These are phyloP conservation scores for Ceriops decandra DNA, from an alignment of 345 rosid species.

Conservation along the genomic window DNA sequence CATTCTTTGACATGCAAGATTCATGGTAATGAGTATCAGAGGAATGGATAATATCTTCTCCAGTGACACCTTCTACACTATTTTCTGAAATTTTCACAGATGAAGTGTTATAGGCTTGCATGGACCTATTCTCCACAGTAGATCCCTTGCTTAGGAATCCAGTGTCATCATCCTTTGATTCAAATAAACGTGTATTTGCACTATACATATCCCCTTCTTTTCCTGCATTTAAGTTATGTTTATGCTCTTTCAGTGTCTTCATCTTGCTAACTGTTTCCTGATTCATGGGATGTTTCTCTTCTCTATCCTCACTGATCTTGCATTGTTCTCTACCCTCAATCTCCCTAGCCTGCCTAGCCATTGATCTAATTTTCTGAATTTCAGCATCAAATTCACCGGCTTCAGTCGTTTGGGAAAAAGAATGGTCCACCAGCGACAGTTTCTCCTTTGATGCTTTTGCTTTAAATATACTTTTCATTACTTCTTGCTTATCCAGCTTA, in stretches of 20 bases:
- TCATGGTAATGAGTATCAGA: slow-evolving; percentile 31
- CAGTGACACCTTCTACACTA: slow-evolving; percentile 15
- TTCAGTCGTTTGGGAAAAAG: slow-evolving; percentile 27
- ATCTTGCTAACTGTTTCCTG: slow-evolving; percentile 15
- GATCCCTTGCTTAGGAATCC: slow-evolving; percentile 17
- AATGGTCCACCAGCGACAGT: slow-evolving; percentile 28
- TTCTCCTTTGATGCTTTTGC: slow-evolving; percentile 36
- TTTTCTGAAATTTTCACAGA: slow-evolving; percentile 25
- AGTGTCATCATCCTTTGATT: slow-evolving; percentile 18
- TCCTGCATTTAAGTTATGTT: slow-evolving; percentile 25
- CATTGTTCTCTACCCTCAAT: slow-evolving; percentile 39
- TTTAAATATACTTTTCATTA: slow-evolving; percentile 46
- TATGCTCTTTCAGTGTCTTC: slow-evolving; percentile 13
- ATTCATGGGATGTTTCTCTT: slow-evolving; percentile 27
- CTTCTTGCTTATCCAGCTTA: slow-evolving; percentile 51
- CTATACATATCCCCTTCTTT: slow-evolving; percentile 18
- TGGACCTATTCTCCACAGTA: slow-evolving; percentile 26
- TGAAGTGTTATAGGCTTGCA: slow-evolving; percentile 26
- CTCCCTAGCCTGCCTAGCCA: slow-evolving; percentile 55
- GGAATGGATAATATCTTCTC: slow-evolving; percentile 24
- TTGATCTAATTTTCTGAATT: slow-evolving; percentile 44
- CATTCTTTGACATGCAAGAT: slow-evolving; percentile 17
- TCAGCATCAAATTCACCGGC: slow-evolving; percentile 36
- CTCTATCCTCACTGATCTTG: slow-evolving; percentile 23
- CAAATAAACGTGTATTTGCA: not conserved